phyloP scores from a whole-genome alignment of 202 grass and related monocot genomes.

The Hordeum pubiflorum region DNA sequence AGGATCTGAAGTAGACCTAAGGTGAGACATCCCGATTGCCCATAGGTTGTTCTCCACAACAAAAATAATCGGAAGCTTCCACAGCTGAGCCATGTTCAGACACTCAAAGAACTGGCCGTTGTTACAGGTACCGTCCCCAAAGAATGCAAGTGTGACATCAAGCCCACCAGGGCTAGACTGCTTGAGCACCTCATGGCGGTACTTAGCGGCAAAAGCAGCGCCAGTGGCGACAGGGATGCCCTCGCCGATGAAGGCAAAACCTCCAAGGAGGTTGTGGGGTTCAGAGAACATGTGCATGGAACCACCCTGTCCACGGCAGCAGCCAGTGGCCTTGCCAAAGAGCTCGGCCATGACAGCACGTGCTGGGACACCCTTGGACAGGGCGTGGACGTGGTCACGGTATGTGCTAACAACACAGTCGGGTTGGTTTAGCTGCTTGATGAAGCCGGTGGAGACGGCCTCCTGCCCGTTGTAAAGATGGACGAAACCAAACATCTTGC shows the following conservation, averaged over 20 bases:
- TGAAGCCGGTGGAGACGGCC: slow-evolving; percentile 92
- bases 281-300: slow-evolving; percentile 99
- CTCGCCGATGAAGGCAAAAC: slow-evolving; percentile 94
- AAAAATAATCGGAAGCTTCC: slow-evolving; percentile 97
- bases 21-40: slow-evolving; percentile 95
- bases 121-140: slow-evolving; percentile 94
- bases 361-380: slow-evolving; percentile 81
- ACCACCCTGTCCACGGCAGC: slow-evolving; percentile 92
- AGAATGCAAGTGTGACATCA: slow-evolving; percentile 88
- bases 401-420: slow-evolving; percentile 92
- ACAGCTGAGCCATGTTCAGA: slow-evolving; percentile 98
- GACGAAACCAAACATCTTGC: slow-evolving; percentile 98
- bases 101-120: slow-evolving; percentile 98
- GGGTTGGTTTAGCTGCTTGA: slow-evolving; percentile 66
- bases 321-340: slow-evolving; percentile 89
- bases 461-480: slow-evolving; percentile 98
- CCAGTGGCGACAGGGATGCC: slow-evolving; percentile 94
- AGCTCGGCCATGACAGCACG: slow-evolving; percentile 93
- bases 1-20: slow-evolving; percentile 87
- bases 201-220: slow-evolving; percentile 90
- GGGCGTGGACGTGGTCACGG: slow-evolving; percentile 84
- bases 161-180: slow-evolving; percentile 69
- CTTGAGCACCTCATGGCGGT: slow-evolving; percentile 95
- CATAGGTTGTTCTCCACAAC: slow-evolving; percentile 99
- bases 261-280: slow-evolving; percentile 79